Evolutionary conservation across 495 filamentous ascomycete species (phyloP), one percentile per base, ranked within the genome.

Genomic region (Hypoxylon rickii): DNA sequence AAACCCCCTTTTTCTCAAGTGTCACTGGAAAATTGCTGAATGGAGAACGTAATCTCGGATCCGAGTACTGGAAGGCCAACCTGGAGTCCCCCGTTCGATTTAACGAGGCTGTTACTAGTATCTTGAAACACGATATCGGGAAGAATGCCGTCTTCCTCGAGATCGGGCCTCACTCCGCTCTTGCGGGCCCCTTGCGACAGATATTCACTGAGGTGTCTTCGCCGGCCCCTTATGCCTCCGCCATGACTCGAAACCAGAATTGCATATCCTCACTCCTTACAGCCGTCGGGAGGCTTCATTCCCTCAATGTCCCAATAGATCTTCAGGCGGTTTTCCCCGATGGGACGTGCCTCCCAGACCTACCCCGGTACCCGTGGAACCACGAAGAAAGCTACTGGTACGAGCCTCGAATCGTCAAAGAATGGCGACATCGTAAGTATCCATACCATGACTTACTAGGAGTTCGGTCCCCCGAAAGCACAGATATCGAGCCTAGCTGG

Each of bases 141-240:
- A 33, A 58, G 26, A 56, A 73, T 3, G 32, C 48, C 6, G 36
- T 73, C 0, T 71, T 78, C 31, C 33, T 86, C 10, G 83, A 86
- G 46, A 65, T 85, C 22, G 83, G 84, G 1, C 80, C 84, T 18
- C 83, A 86, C 54, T 64, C 70, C 2, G 77, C 83, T 1, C 66
- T 87, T 0, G 69, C 73, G 22, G 76, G 75, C 0, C 80, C 82
- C 0, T 40, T 82, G 10, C 62, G 71, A 11, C 71, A 83, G 36
- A 81, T 78, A 19, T 51, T 79, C 21, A 64, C 74, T 12, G 37
- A 45, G 7, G 50, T 47, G 40, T 49, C 51, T n/a, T 44, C 48
- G 0, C 52, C 68, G 10, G 18, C 50, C 5, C 60, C 42, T 7
- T 68, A 72, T 53, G 43, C 74, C 55, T 29, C 65, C 64, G 56